Evolutionary conservation across 805 yeast genomes (phyloP).

Genomic region (Sporopachydermia lactativora): DNA sequence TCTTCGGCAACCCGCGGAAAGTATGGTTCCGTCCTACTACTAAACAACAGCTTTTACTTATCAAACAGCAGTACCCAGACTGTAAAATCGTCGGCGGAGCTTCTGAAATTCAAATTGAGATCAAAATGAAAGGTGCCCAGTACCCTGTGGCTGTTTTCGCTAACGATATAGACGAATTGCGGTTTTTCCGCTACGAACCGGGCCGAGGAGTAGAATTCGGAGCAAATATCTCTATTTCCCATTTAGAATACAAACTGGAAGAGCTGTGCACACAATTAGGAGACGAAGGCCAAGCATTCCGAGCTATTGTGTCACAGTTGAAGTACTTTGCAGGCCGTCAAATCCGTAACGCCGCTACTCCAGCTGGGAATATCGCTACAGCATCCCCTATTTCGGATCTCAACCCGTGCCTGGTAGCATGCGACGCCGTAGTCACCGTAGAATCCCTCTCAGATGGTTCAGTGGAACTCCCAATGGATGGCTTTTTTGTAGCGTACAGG

Average conservation of each 20-base stretch:
- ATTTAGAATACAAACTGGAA: conserved; percentile 24
- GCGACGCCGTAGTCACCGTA: conserved; percentile 25
- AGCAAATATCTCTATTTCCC: conserved; percentile 27
- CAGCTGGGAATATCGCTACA: conserved; percentile 35
- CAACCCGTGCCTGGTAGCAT: conserved; percentile 31
- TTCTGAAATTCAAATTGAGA: conserved; percentile 33
- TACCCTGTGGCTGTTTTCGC: conserved; percentile 26
- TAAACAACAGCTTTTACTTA: conserved; percentile 22
- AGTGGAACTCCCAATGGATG: conserved; percentile 21
- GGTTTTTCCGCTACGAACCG: conserved; percentile 20
- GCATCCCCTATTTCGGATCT: conserved; percentile 36
- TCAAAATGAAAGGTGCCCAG: conserved; percentile 27
- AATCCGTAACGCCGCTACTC: conserved; percentile 34
- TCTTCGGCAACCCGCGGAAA: conserved; percentile 24
- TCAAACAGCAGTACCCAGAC: conserved; percentile 21
- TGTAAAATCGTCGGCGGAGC: conserved; percentile 33
- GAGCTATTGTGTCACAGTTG: conserved; percentile 26
- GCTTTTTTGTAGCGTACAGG: conserved; percentile 31
- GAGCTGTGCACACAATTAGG: conserved; percentile 11
- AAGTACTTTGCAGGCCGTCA: conserved; percentile 35
- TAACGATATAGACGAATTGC: conserved; percentile 29
- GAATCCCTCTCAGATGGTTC: conserved; percentile 19
- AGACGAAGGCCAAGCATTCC: conserved; percentile 21
- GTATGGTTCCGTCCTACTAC: conserved; percentile 33
- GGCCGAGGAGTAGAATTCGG: conserved; percentile 29